Conservation (phyloP, 192 early-diverging fungal genomes). For the Glomus cerebriforme region DNA sequence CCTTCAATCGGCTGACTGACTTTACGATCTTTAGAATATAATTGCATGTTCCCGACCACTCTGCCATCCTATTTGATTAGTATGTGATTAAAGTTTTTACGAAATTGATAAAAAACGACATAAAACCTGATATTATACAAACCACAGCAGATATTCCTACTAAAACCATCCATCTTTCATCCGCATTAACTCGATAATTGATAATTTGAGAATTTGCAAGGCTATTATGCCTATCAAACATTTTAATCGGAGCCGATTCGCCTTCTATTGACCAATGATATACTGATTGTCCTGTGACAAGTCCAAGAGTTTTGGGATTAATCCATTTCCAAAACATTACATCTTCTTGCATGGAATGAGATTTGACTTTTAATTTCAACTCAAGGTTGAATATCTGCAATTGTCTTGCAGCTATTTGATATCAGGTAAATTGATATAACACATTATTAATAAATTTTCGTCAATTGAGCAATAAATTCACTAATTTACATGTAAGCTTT, state of each 20-base stretch:
- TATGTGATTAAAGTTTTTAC: neutral
- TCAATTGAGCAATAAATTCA: neutral
- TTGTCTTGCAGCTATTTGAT: constrained; percentile 72
- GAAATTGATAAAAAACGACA: neutral
- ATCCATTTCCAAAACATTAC: constrained; percentile 98
- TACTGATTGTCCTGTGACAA: constrained; percentile 86
- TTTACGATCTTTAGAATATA: constrained; percentile 90
- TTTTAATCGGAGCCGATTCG: constrained; percentile 78
- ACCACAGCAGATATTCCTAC: constrained; percentile 91
- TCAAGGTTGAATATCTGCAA: constrained; percentile 98
- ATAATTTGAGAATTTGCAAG: constrained; percentile 92
- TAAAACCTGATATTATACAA: neutral
- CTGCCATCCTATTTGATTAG: constrained; percentile 63
- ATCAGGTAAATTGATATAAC: neutral
- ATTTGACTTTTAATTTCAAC: constrained; percentile 93
- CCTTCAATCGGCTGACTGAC: constrained; percentile 96
- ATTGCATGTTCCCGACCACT: constrained; percentile 95
- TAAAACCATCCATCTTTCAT: constrained; percentile 93
- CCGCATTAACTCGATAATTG: constrained; percentile 88
- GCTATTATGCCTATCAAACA: constrained; percentile 90
- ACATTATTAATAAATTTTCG: neutral
- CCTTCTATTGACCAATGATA: constrained; percentile 99
- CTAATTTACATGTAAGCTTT: neutral
- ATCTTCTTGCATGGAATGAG: constrained; percentile 89
- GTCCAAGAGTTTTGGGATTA: constrained; percentile 76